Conservation (phyloP, 495 filamentous ascomycete genomes). For the Rostrohypoxylon terebratum region DNA sequence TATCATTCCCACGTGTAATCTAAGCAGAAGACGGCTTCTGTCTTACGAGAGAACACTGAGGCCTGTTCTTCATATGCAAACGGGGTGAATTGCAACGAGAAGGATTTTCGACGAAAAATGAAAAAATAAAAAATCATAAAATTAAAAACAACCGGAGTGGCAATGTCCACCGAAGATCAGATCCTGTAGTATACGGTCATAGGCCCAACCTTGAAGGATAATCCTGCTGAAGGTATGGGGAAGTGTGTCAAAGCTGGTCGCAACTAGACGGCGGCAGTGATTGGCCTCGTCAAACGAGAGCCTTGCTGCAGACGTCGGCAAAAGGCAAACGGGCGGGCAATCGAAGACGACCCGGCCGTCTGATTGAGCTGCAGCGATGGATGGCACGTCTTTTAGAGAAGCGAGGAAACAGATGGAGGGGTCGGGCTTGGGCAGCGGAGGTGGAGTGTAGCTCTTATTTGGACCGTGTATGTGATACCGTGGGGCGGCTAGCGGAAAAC, state of each 20-base stretch:
- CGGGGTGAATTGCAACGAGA: not conserved
- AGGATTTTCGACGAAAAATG: not conserved
- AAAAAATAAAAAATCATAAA: slow-evolving; percentile 1
- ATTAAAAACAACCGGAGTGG: slow-evolving; percentile 38
- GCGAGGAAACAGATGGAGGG: slow-evolving; percentile 50
- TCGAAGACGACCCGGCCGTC: slow-evolving; percentile 47
- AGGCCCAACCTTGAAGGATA: slow-evolving; percentile 40
- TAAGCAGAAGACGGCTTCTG: slow-evolving; percentile 37
- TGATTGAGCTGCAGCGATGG: slow-evolving; percentile 48
- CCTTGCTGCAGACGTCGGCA: slow-evolving; percentile 45
- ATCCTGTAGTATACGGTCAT: slow-evolving; percentile 41
- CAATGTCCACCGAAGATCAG: slow-evolving; percentile 36
- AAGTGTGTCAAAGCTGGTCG: slow-evolving; percentile 40
- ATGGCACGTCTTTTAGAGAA: slow-evolving; percentile 48
- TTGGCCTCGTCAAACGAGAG: slow-evolving; percentile 42
- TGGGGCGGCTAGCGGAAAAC: slow-evolving; percentile 52
- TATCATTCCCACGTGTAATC: slow-evolving; percentile 42
- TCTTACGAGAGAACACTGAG: slow-evolving; percentile 27
- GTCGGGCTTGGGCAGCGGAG: slow-evolving; percentile 51
- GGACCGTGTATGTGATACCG: slow-evolving; percentile 51
- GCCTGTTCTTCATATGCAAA: slow-evolving; percentile 39
- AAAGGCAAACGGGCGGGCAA: slow-evolving; percentile 47
- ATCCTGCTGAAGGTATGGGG: slow-evolving; percentile 41
- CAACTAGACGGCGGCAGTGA: slow-evolving; percentile 30
- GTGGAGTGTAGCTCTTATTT: slow-evolving; percentile 54